Evolutionary conservation across 192 early-diverging fungal species (phyloP), one percentile per base, ranked within the genome.

Genomic region (Funneliformis geosporum): DNA sequence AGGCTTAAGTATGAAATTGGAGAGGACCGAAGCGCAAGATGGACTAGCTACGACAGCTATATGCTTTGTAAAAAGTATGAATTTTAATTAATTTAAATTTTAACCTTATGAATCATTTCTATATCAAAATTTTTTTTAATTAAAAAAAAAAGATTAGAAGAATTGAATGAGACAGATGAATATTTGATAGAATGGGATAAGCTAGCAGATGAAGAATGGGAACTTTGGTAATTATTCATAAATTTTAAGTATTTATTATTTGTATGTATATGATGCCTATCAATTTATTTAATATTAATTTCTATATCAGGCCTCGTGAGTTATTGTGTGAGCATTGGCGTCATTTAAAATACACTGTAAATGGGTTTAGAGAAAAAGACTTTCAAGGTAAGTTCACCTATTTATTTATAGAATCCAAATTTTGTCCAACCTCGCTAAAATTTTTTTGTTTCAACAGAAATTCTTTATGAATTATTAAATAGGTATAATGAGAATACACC

Each of bases 261-360:
- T 16, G 14, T 71, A 6, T 71, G 4, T 25, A 71, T 47, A 73
- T 25, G 12, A 33, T 21, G 4, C 28, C 16, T 73, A 43, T 39
- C 39, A 8, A 11, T 40, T 44, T 39, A 71, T 5, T 18, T 27
- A 14, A 25, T 38, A 25, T 50, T 73, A 21, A 28, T 55, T 18
- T 28, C 50, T 60, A 39, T 39, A 28, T 18, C 55, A 75, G 73
- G 73, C 59, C 50, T 2, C 59, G 21, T 11, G 73, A 23, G 39
- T 33, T 38, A 8, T 61, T 75, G 11, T 23, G n/a, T 33, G 59
- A 75, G 1, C 16, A 21, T n/a, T 75, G 73, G 73, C 50, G 39
- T 42, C 50, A 27, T 7, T 61, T 75, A 60, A 75, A 75, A 42
- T 61, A 62, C 39, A 75, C 73, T 10, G 21, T 75, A 21, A 59